Evolutionary conservation across 805 yeast genomes (phyloP), one percentile per base, ranked within the genome.

Genomic region (Monosporozyma servazzii): DNA sequence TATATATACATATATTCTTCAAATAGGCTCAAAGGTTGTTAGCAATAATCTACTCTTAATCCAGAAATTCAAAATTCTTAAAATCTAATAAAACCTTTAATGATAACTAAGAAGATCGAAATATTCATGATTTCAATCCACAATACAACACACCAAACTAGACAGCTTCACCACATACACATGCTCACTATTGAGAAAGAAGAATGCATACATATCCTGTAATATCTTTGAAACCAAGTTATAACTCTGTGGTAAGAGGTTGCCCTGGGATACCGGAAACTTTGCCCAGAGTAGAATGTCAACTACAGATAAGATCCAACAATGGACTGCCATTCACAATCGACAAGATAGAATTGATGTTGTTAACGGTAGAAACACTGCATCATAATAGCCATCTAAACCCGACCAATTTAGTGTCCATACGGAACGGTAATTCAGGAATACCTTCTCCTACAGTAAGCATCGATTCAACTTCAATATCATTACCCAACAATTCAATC

Each of bases 231-330:
- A 77, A 76, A 49, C 78, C 84, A 3, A 73, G 80, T 39, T 77
- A 76, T 46, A 69, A 72, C 29, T 71, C 79, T n/a, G 67, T 79
- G 0, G 79, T 82, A 1, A 68, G 75, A 48, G 88, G 88, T 2
- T 80, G 85, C 64, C 87, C 88, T 0, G 88, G 88, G 0, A 79
- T 82, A 1, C 79, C 83, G 1, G 74, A 80, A 48, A 80, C 79
- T 2, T 65, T 73, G 47, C 87, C 88, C 2, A 72, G 86, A 29
- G 68, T 82, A 3, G 80, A 80, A 50, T 80, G 85, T 8, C 75
- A 73, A 25, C 60, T 82, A 15, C 79, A 80, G 55, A 62, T 82
- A 17, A 69, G 86, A 50, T 75, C 84, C 0, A 70, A 70, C 11
- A 71, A 72, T 48, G 81, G 79, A 2, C 59, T 58, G 7, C 76